Evolutionary conservation across 352 stramenopile genomes (phyloP), one percentile per base, ranked within the genome.

Genomic region (Pythium aquatile): DNA sequence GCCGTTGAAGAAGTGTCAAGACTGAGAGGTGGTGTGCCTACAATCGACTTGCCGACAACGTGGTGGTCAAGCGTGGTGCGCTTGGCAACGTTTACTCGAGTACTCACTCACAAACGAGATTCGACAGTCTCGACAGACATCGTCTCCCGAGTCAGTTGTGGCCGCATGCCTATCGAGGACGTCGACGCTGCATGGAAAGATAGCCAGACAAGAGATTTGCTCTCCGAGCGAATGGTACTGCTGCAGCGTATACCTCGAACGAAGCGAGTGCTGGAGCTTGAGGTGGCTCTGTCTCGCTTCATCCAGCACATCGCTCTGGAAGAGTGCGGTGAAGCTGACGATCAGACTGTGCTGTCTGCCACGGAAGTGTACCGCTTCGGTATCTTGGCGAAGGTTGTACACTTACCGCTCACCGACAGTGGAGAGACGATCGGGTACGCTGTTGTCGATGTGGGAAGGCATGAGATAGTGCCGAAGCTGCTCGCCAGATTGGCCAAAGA

Each of bases 311-410:
- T 91, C 14, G 80, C 82, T 29, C 71, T 91, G 20, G 79, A 93
- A 55, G 83, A 90, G 44, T 93, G 82, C 37, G 84, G 84, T 8
- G 84, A 91, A 74, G 81, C 80, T 3, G 84, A 93, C 40, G 84
- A 93, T 56, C 79, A 88, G 49, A 93, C 79, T 33, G 83, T 91
- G 20, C 79, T 83, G 46, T 91, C 81, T 11, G 85, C 85, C 5
- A 78, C 81, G 13, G 74, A 85, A 29, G 75, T 84, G 0, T 80
- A 77, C 58, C 79, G 83, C 1, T 83, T 87, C 59, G 85, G 85
- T 10, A 85, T 91, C 40, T 55, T 90, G 13, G 75, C 76, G 5
- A 76, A 73, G 32, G 72, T 93, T 6, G 51, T 93, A 9, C 80
- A 82, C 53, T 67, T 90, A 26, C 82, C 85, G 13, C 67, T 87